Base-by-base conservation (phyloP, 2,329 filamentous ascomycete species). In the Xylariaceae sp. region DNA sequence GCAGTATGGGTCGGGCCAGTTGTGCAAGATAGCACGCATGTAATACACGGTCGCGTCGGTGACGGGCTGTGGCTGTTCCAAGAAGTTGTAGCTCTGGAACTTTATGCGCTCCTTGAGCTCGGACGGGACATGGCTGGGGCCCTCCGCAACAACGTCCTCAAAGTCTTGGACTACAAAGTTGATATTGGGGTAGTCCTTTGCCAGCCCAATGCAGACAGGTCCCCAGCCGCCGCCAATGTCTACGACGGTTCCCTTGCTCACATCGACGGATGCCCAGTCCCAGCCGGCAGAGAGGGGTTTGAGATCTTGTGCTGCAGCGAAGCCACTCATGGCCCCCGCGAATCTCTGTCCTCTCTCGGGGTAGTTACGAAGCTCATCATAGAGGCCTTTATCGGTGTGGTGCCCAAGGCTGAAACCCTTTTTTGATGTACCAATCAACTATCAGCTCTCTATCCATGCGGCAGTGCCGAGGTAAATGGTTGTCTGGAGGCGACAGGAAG, bases 1-100 rank as follows among this genome's bases (percentile, higher is more conserved):
- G 34, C 34, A 36, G 34, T 17, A 36, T 17, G 34, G 34, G 34
- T 36, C 34, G 20, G 34, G 34, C 34, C 34, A 36, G n/a, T 36
- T 36, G 11, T 36, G 34, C 34, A 36, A 20, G 19, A 36, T 36
- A 4, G 34, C 34, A 17, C 34, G 34, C 34, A 36, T 36, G 34
- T 36, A 36, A 19, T 36, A 36, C n/a, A 36, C 34, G 11, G 11
- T 10, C 20, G 34, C 34, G 19, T 36, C 34, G 10, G 14, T 36
- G 34, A 36, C 34, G 34, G 34, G 34, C n/a, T 36, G 34, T 14
- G 16, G 14, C 19, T 36, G 14, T 17, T 36, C 34, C 19, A 36
- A 36, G 34, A 36, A 36, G 19, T 36, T 36, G 19, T 36, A 36
- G 19, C 19, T 36, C 19, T 36, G 34, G 34, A 36, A 36, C 34